phyloP scores from a whole-genome alignment of 148 eudicot genomes.

The Gaultheria prostrata region DNA sequence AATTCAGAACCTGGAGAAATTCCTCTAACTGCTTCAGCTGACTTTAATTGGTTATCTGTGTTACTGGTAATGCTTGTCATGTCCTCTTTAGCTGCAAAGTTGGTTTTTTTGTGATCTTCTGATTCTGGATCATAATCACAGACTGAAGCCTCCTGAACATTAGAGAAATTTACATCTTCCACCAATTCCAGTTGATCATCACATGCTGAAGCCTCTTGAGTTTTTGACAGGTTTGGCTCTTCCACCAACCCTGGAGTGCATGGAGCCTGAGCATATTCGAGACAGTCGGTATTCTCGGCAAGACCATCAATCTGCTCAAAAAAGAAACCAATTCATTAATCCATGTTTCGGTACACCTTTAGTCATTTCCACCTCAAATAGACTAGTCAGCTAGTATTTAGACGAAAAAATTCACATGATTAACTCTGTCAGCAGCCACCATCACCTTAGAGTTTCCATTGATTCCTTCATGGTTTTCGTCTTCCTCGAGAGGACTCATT shows the following conservation, averaged over 20 bases:
- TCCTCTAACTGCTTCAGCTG: constrained; percentile 23
- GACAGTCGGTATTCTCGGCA: constrained; percentile 26
- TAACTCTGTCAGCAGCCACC: constrained; percentile 16
- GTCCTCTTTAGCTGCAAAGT: constrained; percentile 38
- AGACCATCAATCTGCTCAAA: constrained; percentile 29
- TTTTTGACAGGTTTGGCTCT: constrained; percentile 68
- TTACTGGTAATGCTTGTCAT: constrained; percentile 33
- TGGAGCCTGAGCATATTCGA: constrained; percentile 74
- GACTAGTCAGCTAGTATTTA: background rate
- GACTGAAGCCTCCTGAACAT: constrained; percentile 52
- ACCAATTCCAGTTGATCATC: constrained; percentile 82
- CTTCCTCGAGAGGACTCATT: constrained; percentile 38
- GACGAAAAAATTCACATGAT: constrained; percentile 1
- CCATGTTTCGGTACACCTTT: background rate
- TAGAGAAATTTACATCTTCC: constrained; percentile 41
- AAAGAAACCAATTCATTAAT: constrained; percentile 3
- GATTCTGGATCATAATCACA: constrained; percentile 69
- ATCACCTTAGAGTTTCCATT: constrained; percentile 31
- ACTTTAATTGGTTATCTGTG: constrained; percentile 22
- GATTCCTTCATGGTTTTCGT: constrained; percentile 36
- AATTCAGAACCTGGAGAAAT: constrained; percentile 21
- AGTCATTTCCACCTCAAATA: background rate
- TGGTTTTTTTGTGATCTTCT: constrained; percentile 49
- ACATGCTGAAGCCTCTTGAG: constrained; percentile 65
- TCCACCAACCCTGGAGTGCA: constrained; percentile 81